Evolutionary conservation across 169 alveolate genomes (phyloP).

Genomic region (Plasmodium fragile): DNA sequence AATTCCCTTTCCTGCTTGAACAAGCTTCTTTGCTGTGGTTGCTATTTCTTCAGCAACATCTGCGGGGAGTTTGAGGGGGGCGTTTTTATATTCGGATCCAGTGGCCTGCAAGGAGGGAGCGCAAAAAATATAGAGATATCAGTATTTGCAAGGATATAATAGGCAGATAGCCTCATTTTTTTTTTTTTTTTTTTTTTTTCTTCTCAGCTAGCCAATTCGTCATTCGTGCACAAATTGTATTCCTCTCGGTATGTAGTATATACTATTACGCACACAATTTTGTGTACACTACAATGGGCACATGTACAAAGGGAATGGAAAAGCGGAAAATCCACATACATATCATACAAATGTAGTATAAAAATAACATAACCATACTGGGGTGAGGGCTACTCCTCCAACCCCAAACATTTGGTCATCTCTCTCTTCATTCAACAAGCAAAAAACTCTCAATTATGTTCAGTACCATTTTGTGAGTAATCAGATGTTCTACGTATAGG

Average conservation of each 20-base stretch:
- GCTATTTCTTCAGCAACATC: slow-evolving; percentile 76
- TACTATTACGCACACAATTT: neutral
- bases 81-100: slow-evolving; percentile 34
- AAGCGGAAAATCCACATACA: neutral
- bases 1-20: slow-evolving; percentile 95
- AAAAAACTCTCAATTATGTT: neutral
- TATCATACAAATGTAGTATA: neutral
- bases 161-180: neutral
- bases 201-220: neutral
- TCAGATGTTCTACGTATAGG: neutral
- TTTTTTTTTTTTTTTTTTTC: neutral
- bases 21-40: slow-evolving; percentile 69
- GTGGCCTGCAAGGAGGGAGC: slow-evolving; percentile 11
- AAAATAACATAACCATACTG: neutral
- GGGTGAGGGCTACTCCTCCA: neutral
- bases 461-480: slow-evolving; percentile 5
- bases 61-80: slow-evolving; percentile 58
- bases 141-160: neutral
- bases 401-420: neutral
- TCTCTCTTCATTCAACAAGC: neutral
- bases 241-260: neutral
- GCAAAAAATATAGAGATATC: neutral
- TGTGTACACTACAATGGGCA: neutral
- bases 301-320: neutral
- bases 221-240: neutral